phyloP scores from a whole-genome alignment of 169 alveolate species.

The Miamiensis avidus region DNA sequence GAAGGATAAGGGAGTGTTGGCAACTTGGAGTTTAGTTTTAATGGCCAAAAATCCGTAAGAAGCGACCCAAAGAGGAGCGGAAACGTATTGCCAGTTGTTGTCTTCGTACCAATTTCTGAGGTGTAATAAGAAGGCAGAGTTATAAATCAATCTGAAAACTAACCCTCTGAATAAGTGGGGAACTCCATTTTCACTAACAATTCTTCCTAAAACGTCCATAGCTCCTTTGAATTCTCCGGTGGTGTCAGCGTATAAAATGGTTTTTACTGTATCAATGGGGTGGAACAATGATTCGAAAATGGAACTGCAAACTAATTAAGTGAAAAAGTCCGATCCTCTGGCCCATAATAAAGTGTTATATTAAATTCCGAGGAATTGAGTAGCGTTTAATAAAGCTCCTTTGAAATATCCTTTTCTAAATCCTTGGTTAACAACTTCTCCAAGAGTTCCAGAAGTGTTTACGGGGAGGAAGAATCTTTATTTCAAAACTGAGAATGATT shows the following conservation, averaged over 20 bases:
- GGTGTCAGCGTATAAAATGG: constrained; percentile 33
- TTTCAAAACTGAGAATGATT: constrained; percentile 36
- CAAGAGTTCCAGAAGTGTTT: constrained; percentile 23
- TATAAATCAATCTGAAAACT: constrained; percentile 15
- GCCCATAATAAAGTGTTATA: constrained; percentile 33
- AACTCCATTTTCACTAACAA: constrained; percentile 21
- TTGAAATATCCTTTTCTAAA: constrained; percentile 39
- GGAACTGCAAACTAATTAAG: constrained; percentile 18
- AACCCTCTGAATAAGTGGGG: constrained; percentile 34
- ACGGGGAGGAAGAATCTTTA: constrained; percentile 34
- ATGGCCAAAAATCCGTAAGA: constrained; percentile 37
- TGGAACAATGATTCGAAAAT: constrained; percentile 32
- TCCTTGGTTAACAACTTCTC: constrained; percentile 35
- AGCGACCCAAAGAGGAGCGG: constrained; percentile 16
- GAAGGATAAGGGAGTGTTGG: constrained; percentile 34
- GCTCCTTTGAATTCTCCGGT: constrained; percentile 34
- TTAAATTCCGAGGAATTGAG: constrained; percentile 22
- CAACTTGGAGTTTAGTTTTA: constrained; percentile 31
- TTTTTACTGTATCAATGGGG: constrained; percentile 43
- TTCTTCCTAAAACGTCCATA: constrained; percentile 30
- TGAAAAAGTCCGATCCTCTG: constrained; percentile 18
- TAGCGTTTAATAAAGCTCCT: constrained; percentile 36
- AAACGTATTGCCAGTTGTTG: constrained; percentile 14
- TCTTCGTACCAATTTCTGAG: constrained; percentile 34
- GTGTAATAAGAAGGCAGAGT: constrained; percentile 25